Evolutionary conservation across 2,329 filamentous ascomycete genomes (phyloP), one percentile per base, ranked within the genome.

Genomic region (Phyllosticta citrichinensis): DNA sequence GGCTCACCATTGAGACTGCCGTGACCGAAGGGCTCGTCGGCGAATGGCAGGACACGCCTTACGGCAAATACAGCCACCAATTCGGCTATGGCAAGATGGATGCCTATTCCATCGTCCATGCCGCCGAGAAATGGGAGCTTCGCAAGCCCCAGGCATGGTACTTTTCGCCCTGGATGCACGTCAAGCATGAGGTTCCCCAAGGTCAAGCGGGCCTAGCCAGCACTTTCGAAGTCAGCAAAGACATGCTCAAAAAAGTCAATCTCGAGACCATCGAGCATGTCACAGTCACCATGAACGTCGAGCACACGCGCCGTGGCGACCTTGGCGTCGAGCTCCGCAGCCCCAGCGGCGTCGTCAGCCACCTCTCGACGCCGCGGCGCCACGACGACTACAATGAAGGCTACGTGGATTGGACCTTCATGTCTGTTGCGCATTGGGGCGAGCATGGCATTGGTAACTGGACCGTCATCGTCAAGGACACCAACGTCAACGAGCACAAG

Each of bases 371-470:
- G 12, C 79, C 87, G 1, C 87, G 94, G 65, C 81, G 81, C 63
- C 74, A 83, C 22, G 94, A 99, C 72, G 78, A 81, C 1, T 82
- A 81, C 40, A 71, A 76, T 0, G 74, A 76, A 22, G 94, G 94
- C 9, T 99, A 97, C 72, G 78, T 86, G 47, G 91, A 97, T 75
- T 99, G 94, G 94, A 97, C 93, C 0, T 99, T 99, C 69, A 99
- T 99, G 94, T 95, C 87, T 64, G 94, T 99, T 47, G 92, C 87
- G 65, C 94, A 99, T 73, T 99, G 92, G 91, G 94, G 94, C 56
- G 94, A 99, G 75, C 81, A 82, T 52, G 92, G 91, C 62, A 74
- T 92, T 62, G 94, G 94, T 58, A 92, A 84, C 22, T 99, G 94
- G 94, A 96, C 88, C 0, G 81, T 99, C 50, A 79, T 97, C 57